A percentile compares a stretch with the other conserved stretches of the same genome.
These are phyloP conservation scores for Leccinum fallax DNA, from an alignment of 1,284 basidiomycete species.

Conservation along the genomic window DNA sequence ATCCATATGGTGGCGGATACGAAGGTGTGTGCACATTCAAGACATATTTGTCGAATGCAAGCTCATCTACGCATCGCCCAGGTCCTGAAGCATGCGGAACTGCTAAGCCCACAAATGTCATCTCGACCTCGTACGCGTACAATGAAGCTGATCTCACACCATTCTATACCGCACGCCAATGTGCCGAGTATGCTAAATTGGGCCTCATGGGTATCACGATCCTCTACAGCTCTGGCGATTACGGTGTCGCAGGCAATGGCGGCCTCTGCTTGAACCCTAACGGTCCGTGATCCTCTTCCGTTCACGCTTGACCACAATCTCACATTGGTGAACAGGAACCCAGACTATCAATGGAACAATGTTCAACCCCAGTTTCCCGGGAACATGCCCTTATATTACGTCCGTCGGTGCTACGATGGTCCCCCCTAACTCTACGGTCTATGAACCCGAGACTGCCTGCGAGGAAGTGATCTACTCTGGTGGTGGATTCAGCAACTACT, in stretches of 20 bases:
- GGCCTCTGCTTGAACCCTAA: slow-evolving; percentile 34
- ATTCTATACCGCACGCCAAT: slow-evolving; percentile 45
- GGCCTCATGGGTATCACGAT: slow-evolving; percentile 46
- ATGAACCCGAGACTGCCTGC: slow-evolving; percentile 40
- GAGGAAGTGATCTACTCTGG: slow-evolving; percentile 46
- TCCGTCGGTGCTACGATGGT: slow-evolving; percentile 60
- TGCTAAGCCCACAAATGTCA: slow-evolving; percentile 39
- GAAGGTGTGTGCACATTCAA: slow-evolving; percentile 19
- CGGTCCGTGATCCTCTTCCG: slow-evolving; percentile 11
- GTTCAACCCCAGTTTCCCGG: slow-evolving; percentile 55
- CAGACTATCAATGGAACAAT: slow-evolving; percentile 31
- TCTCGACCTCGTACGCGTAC: slow-evolving; percentile 47
- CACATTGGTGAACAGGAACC: slow-evolving; percentile 17
- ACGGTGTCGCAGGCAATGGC: slow-evolving; percentile 42
- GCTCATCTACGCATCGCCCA: neutral
- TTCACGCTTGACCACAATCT: neutral
- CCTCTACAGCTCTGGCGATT: slow-evolving; percentile 43
- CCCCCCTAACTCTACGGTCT: slow-evolving; percentile 40
- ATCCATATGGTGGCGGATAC: slow-evolving; percentile 40
- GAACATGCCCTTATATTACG: slow-evolving; percentile 58
- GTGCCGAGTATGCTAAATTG: slow-evolving; percentile 49
- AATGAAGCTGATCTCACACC: slow-evolving; percentile 44
- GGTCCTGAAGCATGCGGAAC: slow-evolving; percentile 44
- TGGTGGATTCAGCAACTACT: slow-evolving; percentile 50
- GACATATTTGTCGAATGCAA: neutral